A percentile compares a stretch with the other conserved stretches of the same genome.
Conservation (phyloP, 78 protist species). For the Dictyostelium discoideum region DNA sequence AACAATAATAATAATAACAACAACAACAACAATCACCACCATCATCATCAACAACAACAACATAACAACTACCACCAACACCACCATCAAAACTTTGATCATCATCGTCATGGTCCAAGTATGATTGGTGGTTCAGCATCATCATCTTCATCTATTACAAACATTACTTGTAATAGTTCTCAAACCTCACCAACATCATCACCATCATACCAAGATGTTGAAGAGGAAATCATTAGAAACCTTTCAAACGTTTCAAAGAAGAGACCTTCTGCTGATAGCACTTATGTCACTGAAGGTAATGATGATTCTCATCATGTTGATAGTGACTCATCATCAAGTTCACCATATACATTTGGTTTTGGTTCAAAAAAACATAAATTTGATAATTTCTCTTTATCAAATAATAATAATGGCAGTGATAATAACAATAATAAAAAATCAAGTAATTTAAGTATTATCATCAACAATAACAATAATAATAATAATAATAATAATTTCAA, state of each 20-base stretch:
- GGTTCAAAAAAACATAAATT: neutral
- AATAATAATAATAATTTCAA: neutral
- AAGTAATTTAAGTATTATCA: neutral
- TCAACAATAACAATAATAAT: neutral
- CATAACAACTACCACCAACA: neutral
- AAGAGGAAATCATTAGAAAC: conserved; percentile 28
- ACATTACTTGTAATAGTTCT: neutral
- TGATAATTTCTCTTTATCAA: conserved; percentile 11
- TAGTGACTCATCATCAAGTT: conserved; percentile 6
- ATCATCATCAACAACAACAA: neutral
- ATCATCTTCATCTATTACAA: neutral
- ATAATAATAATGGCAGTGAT: neutral
- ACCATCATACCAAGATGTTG: conserved; percentile 20
- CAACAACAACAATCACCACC: neutral
- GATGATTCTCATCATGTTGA: neutral
- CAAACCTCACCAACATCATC: conserved; percentile 47
- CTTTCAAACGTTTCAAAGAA: conserved; percentile 3
- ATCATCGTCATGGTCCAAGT: neutral
- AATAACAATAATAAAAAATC: neutral
- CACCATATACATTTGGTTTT: conserved; percentile 19
- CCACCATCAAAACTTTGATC: neutral
- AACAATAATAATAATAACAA: neutral
- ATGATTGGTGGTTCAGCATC: neutral
- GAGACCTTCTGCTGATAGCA: neutral
- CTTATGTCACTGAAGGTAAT: neutral